These are phyloP conservation scores for Dioscorea alata DNA, from an alignment of 106 monocot genomes.

Conservation along the genomic window DNA sequence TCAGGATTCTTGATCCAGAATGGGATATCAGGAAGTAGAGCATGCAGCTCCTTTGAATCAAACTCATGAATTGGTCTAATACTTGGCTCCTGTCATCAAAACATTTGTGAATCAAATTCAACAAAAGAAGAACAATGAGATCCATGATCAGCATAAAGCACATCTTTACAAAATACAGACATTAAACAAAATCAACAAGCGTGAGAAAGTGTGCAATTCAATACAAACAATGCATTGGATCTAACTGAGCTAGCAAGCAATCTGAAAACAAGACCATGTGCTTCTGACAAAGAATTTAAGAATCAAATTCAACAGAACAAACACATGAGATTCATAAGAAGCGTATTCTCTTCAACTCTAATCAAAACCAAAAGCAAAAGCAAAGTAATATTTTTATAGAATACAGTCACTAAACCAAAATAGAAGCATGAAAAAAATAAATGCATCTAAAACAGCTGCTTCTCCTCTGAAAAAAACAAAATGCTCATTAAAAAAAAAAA, in stretches of 20 bases:
- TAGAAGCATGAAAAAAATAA: too few species aligned
- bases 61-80: constrained; percentile 48
- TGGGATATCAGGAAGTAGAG: constrained; percentile 58
- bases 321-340: too few species aligned
- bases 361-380: too few species aligned
- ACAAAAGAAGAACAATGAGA: neutral
- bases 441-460: too few species aligned
- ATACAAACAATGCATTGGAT: too few species aligned
- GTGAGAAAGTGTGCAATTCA: neutral
- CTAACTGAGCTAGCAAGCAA: too few species aligned
- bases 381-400: too few species aligned
- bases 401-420: too few species aligned
- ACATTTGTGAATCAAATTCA: neutral
- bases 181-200: neutral
- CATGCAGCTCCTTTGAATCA: constrained; percentile 43
- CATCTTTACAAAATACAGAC: neutral
- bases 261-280: constrained; percentile 10
- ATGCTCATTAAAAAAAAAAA: too few species aligned
- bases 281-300: constrained; percentile 31
- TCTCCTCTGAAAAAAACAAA: too few species aligned
- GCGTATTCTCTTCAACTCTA: too few species aligned
- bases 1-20: constrained; percentile 82
- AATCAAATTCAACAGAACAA: neutral
- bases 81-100: constrained; percentile 50
- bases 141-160: neutral